A percentile compares a stretch with the other conserved stretches of the same genome.
phyloP scores from a whole-genome alignment of 352 stramenopile genomes.

The Aphanomyces invadans region DNA sequence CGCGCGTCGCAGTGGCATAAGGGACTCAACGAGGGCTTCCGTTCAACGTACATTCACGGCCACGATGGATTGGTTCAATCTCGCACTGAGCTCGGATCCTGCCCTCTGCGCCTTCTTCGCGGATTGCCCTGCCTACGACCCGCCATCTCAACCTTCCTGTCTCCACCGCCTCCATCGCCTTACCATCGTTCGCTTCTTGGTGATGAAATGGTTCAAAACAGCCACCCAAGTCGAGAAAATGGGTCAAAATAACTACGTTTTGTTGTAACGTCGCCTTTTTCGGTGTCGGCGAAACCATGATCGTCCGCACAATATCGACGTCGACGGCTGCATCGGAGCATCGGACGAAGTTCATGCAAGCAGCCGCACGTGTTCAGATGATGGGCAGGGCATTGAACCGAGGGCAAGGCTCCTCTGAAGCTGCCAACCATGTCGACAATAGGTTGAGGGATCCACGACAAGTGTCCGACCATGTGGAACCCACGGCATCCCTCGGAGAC shows the following conservation, averaged over 20 bases:
- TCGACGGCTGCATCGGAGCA: neutral
- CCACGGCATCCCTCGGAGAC: too few species aligned
- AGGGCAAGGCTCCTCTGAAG: neutral
- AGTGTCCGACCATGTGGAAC: neutral
- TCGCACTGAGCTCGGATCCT: conserved; percentile 56
- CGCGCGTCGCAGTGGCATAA: too few species aligned
- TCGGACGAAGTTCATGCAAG: conserved; percentile 6
- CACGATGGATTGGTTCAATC: conserved; percentile 71
- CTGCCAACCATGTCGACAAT: neutral
- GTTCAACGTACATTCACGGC: conserved; percentile 67
- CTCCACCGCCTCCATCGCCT: neutral
- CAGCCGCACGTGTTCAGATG: neutral
- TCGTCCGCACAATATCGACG: conserved; percentile 11
- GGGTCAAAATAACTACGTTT: too few species aligned
- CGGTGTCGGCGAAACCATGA: too few species aligned
- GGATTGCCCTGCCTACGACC: conserved; percentile 74
- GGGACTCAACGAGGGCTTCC: too few species aligned
- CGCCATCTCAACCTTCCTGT: neutral
- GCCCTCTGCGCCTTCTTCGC: conserved; percentile 75
- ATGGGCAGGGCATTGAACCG: neutral
- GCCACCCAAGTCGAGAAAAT: neutral
- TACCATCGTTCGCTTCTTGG: neutral
- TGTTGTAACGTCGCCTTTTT: too few species aligned
- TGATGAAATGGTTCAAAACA: neutral
- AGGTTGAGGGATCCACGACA: neutral